These are phyloP conservation scores for Spathaspora girioi DNA, from an alignment of 805 yeast genomes.

Conservation along the genomic window DNA sequence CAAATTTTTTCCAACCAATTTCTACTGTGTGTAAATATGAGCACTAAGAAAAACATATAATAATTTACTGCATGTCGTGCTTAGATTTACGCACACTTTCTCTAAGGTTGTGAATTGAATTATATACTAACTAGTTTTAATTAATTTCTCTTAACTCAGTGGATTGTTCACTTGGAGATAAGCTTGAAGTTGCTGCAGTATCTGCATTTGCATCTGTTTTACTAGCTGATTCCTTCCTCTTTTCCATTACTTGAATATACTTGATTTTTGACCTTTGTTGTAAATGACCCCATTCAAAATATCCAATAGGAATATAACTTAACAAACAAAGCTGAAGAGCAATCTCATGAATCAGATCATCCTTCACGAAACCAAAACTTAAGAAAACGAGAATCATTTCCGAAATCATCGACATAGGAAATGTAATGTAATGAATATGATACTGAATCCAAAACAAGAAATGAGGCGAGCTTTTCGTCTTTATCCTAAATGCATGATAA, in stretches of 20 bases:
- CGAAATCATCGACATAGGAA: slow-evolving; percentile 28
- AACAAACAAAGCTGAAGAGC: slow-evolving; percentile 23
- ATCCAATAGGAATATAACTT: slow-evolving; percentile 33
- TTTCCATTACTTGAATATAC: slow-evolving; percentile 20
- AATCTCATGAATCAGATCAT: slow-evolving; percentile 21
- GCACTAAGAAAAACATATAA: background rate
- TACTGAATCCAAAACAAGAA: slow-evolving; percentile 36
- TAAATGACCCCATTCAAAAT: slow-evolving; percentile 31
- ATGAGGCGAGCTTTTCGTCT: slow-evolving; percentile 32
- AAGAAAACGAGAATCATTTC: slow-evolving; percentile 35
- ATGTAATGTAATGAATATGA: slow-evolving; percentile 29
- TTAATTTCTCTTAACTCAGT: background rate
- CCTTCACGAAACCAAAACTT: slow-evolving; percentile 28
- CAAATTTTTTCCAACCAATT: background rate
- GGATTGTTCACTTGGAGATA: background rate
- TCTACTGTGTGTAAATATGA: background rate
- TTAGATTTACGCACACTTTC: background rate
- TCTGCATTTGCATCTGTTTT: background rate
- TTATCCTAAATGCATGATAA: slow-evolving; percentile 33
- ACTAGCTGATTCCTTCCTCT: slow-evolving; percentile 7
- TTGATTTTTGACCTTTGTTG: slow-evolving; percentile 14
- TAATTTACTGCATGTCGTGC: background rate
- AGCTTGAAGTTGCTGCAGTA: background rate
- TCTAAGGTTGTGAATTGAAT: background rate
- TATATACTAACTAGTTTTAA: background rate